Evolutionary conservation across 257 asterid genomes (phyloP).

Genomic region (Solanum sejunctum): DNA sequence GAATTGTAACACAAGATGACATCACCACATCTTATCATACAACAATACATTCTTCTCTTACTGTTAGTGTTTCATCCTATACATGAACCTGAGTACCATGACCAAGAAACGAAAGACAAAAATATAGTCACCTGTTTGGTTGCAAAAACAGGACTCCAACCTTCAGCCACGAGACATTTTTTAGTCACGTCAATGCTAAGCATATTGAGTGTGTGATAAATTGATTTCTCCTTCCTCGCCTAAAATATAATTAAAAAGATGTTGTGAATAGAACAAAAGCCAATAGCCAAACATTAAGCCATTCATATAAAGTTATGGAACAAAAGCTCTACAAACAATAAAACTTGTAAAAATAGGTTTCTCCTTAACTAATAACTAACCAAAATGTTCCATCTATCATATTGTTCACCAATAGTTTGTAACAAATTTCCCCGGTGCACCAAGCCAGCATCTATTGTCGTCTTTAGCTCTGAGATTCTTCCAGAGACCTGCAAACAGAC

Average conservation of each 20-base stretch:
- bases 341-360: background rate
- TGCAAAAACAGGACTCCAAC: constrained; percentile 98
- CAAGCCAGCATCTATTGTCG: constrained; percentile 88
- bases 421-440: constrained; percentile 77
- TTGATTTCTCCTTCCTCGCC: constrained; percentile 91
- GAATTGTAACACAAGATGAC: background rate
- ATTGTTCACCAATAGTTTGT: constrained; percentile 68
- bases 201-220: constrained; percentile 94
- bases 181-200: constrained; percentile 93
- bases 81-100: background rate
- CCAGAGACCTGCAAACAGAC: constrained; percentile 59
- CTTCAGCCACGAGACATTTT: constrained; percentile 99
- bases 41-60: background rate
- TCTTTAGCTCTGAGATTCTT: constrained; percentile 79
- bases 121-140: constrained; percentile 51
- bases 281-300: background rate
- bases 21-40: background rate
- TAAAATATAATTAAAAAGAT: constrained; percentile 6
- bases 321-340: background rate
- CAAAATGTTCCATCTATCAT: constrained; percentile 82
- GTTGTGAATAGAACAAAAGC: background rate
- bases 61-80: background rate
- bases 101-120: background rate
- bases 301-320: background rate
- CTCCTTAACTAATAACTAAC: constrained; percentile 22